Conservation (phyloP, 2,329 filamentous ascomycete genomes). For the Xylariaceae sp. region DNA sequence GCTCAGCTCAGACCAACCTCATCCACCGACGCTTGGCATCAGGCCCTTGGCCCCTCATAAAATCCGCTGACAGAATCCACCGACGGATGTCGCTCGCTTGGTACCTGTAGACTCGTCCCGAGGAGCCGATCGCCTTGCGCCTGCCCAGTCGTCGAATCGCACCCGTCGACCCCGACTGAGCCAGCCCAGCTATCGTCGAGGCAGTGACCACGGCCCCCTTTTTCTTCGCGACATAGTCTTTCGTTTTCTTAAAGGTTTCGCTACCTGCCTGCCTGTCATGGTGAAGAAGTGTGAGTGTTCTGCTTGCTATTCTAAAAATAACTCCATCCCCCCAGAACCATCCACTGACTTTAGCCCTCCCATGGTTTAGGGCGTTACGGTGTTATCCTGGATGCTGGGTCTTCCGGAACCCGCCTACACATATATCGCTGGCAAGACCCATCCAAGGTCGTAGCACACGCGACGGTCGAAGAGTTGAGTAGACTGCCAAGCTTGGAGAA, state of each 20-base stretch:
- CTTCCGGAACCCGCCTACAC: constrained; percentile 91
- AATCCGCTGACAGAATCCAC: not conserved
- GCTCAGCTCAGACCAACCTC: not conserved
- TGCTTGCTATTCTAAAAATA: not conserved
- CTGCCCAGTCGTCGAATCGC: not conserved
- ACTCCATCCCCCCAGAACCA: not conserved
- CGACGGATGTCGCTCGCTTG: constrained; percentile 9
- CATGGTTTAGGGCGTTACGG: constrained; percentile 62
- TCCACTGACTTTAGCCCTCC: constrained; percentile 9
- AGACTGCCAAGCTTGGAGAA: constrained; percentile 75
- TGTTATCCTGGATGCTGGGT: constrained; percentile 94
- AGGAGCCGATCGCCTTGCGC: not conserved
- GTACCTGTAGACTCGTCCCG: not conserved
- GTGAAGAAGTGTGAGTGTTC: constrained; percentile 30
- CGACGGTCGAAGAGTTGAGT: constrained; percentile 54
- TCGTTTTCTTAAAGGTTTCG: not conserved
- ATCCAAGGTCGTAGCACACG: constrained; percentile 58
- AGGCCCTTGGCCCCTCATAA: not conserved
- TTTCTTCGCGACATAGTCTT: not conserved
- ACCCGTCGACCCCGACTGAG: not conserved
- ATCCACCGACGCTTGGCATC: not conserved
- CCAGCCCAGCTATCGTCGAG: not conserved
- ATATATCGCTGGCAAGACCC: constrained; percentile 91
- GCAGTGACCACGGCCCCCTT: not conserved
- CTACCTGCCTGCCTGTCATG: constrained; percentile 22